These are phyloP conservation scores for Pythium insidiosum DNA, from an alignment of 352 stramenopile genomes.

Conservation along the genomic window DNA sequence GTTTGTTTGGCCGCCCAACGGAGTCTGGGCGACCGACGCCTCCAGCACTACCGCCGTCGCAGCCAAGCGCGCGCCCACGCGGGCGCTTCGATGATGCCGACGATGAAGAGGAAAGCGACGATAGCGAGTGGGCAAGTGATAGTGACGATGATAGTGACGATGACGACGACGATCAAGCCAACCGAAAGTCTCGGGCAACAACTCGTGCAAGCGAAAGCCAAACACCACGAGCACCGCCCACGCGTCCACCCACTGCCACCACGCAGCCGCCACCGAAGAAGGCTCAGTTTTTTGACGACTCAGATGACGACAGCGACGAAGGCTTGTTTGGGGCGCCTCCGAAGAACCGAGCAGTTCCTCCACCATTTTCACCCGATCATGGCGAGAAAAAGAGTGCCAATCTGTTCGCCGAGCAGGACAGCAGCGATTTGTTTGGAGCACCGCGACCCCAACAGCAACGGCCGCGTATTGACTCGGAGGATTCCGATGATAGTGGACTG, in stretches of 20 bases:
- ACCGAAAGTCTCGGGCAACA: too few relatives aligned
- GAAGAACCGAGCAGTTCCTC: too few relatives aligned
- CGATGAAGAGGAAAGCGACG: conserved; percentile 28
- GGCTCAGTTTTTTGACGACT: conserved; percentile 46
- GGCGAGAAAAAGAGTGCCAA: conserved; percentile 21
- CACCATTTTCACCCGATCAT: too few relatives aligned
- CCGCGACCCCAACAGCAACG: conserved; percentile 1
- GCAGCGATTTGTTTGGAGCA: conserved; percentile 25
- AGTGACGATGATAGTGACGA: conserved; percentile 18
- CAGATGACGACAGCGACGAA: conserved; percentile 46
- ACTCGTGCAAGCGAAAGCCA: too few relatives aligned
- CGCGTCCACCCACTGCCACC: not conserved
- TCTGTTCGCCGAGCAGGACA: conserved; percentile 32
- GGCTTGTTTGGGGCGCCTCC: conserved; percentile 39
- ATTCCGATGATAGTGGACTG: conserved; percentile 12
- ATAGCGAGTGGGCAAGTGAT: conserved; percentile 48
- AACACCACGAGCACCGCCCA: too few relatives aligned
- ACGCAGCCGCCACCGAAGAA: conserved; percentile 13
- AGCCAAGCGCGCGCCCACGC: conserved; percentile 7
- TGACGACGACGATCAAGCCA: conserved; percentile 4
- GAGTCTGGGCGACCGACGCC: conserved; percentile 7
- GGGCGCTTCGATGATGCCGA: conserved; percentile 24
- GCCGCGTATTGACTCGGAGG: conserved; percentile 15
- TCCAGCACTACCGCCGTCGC: conserved; percentile 9
- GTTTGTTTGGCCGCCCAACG: conserved; percentile 39